Evolutionary conservation across 257 asterid species (phyloP), one percentile per base, ranked within the genome.

Genomic region (Vinca minor): DNA sequence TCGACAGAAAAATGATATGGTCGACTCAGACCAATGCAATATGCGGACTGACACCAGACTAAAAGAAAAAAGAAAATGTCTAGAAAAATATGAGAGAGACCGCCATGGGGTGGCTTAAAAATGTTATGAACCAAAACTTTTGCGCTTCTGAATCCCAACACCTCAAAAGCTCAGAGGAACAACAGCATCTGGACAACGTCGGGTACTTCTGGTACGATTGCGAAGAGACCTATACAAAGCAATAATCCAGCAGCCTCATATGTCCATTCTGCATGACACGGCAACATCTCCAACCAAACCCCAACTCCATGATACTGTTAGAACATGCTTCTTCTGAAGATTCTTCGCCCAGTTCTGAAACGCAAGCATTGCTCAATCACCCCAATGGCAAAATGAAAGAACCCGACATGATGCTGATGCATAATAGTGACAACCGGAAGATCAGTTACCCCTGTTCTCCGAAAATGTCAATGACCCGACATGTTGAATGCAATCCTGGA

Each of bases 351-450:
- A 64, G 65, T 69, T 60, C 62, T 38, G 67, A 44, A 69, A 66
- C 70, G 76, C 79, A 72, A 65, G 76, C 67, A 35, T 21, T 35
- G 45, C 63, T 15, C 45, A 52, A 63, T 66, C 72, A 42, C 23
- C 57, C 77, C 71, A 65, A 57, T 54, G 67, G 65, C 74, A 66
- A 69, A 69, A 65, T 65, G 60, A n/a, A n/a, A 46, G 69, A 69
- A 68, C 85, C 82, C 77, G 28, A 77, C 69, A 65, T 69, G 77
- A 76, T 71, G 81, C 86, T 79, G 83, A 81, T 87, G 87, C 91
- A 86, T 76, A 81, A 89, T 84, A 82, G 81, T 73, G 81, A 80
- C 90, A 79, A 75, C 74, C 65, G 71, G 84, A 85, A 82, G 78
- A 63, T 74, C 56, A 76, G 65, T 71, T 64, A 67, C 82, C 77